Conservation (phyloP, 1,284 basidiomycete genomes). For the Sparassis latifolia region DNA sequence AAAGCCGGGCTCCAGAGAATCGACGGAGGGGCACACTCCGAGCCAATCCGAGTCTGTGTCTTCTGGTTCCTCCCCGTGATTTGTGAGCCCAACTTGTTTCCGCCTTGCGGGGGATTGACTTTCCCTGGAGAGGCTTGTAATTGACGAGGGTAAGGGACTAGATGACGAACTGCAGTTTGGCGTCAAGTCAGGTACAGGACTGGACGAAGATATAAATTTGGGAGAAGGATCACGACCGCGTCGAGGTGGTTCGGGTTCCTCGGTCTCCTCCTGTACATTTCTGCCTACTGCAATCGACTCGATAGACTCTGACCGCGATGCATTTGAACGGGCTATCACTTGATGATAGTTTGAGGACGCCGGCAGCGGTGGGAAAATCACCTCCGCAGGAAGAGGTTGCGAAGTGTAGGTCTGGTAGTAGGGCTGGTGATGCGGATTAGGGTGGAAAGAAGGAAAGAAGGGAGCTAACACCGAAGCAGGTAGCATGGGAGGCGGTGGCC, state of each 20-base stretch:
- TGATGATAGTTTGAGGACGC: conserved; percentile 40
- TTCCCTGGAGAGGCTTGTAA: conserved; percentile 12
- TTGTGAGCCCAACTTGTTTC: background rate
- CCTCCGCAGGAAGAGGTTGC: conserved; percentile 44
- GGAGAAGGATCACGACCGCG: conserved; percentile 8
- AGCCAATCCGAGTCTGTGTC: conserved; percentile 11
- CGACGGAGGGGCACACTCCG: conserved; percentile 1
- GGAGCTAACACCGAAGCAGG: conserved; percentile 36
- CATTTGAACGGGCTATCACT: conserved; percentile 13
- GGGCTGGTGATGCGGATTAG: conserved; percentile 62
- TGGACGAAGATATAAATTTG: conserved; percentile 18
- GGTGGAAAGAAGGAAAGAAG: conserved; percentile 46
- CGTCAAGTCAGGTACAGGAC: conserved; percentile 51
- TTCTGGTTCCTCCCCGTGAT: conserved; percentile 7
- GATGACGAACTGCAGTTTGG: conserved; percentile 63
- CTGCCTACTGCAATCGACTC: background rate
- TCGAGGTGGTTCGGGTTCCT: conserved; percentile 1
- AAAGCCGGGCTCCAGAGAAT: conserved; percentile 11
- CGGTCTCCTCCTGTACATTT: background rate
- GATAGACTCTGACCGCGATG: background rate
- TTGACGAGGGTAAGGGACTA: conserved; percentile 47
- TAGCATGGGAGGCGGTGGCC: conserved; percentile 20
- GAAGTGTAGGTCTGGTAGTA: conserved; percentile 53
- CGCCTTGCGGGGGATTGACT: conserved; percentile 11
- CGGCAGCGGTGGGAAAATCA: conserved; percentile 65